phyloP scores from a whole-genome alignment of 495 filamentous ascomycete species.

The Daldinia bambusicola region DNA sequence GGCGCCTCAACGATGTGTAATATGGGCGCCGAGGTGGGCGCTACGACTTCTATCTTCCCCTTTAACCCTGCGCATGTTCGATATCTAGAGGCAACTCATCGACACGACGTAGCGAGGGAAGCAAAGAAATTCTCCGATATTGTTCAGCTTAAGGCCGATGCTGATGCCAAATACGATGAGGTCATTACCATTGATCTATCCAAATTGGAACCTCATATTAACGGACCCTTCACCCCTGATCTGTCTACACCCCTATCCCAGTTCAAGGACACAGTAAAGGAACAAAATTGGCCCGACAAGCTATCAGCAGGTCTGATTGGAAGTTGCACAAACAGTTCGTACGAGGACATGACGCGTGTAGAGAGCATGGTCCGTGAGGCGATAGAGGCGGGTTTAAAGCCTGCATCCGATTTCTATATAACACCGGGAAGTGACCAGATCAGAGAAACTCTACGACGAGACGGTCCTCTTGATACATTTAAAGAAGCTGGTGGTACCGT shows the following conservation, averaged over 20 bases:
- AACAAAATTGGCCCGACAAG: conserved; percentile 88
- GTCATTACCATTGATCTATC: conserved; percentile 92
- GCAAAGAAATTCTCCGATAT: conserved; percentile 62
- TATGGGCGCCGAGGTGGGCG: conserved; percentile 90
- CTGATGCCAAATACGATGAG: conserved; percentile 86
- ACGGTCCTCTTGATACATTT: conserved; percentile 86
- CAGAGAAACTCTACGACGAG: conserved; percentile 87
- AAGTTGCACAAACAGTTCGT: conserved; percentile 98
- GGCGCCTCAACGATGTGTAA: conserved; percentile 90
- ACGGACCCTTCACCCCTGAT: conserved; percentile 96
- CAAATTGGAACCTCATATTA: conserved; percentile 93
- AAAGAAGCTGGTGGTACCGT: conserved; percentile 87
- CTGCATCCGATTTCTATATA: conserved; percentile 91
- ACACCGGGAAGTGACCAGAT: conserved; percentile 98
- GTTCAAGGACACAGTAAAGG: conserved; percentile 83
- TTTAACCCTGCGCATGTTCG: conserved; percentile 60
- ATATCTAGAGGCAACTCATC: conserved; percentile 86
- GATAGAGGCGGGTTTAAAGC: conserved; percentile 83
- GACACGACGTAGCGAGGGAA: conserved; percentile 73
- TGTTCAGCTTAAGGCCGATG: conserved; percentile 69
- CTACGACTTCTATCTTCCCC: conserved; percentile 92
- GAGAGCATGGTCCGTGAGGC: conserved; percentile 94
- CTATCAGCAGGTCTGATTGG: conserved; percentile 94
- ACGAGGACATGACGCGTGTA: conserved; percentile 95
- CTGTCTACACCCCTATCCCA: conserved; percentile 88